These are phyloP conservation scores for Aspergillus unguis DNA, from an alignment of 2,329 filamentous ascomycete genomes.

Conservation along the genomic window DNA sequence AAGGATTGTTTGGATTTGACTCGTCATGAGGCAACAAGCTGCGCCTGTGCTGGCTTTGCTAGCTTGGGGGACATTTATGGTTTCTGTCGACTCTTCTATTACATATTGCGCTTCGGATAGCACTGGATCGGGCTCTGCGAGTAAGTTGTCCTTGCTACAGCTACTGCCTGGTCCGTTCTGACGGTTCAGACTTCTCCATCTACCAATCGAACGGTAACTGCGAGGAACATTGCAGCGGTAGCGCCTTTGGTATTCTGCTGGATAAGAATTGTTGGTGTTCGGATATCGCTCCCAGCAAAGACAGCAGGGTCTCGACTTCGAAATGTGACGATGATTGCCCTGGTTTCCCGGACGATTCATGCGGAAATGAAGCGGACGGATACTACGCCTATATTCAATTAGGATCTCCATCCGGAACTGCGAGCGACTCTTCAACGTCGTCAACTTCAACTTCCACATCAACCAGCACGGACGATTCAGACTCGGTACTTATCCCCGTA, in stretches of 20 bases:
- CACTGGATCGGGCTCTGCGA: constrained; percentile 39
- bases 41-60: constrained; percentile 25
- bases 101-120: constrained; percentile 45
- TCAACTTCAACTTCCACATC: constrained; percentile 18
- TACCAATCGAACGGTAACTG: constrained; percentile 49
- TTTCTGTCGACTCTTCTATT: constrained; percentile 17
- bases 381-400: constrained; percentile 46
- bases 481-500: not conserved
- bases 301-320: constrained; percentile 26
- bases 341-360: constrained; percentile 47
- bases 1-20: not conserved
- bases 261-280: constrained; percentile 50
- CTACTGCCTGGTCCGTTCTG: not conserved
- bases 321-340: constrained; percentile 44
- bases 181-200: constrained; percentile 27
- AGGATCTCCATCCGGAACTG: constrained; percentile 33
- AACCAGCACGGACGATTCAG: not conserved
- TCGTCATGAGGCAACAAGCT: constrained; percentile 22
- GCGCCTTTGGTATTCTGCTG: constrained; percentile 47
- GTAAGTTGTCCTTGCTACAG: constrained; percentile 29
- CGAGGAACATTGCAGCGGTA: constrained; percentile 37
- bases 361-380: constrained; percentile 39
- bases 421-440: constrained; percentile 18
- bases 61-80: constrained; percentile 13
- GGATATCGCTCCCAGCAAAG: constrained; percentile 42